These are phyloP conservation scores for Chytriomyces hyalinus DNA, from an alignment of 192 early-diverging fungal species.

Conservation along the genomic window DNA sequence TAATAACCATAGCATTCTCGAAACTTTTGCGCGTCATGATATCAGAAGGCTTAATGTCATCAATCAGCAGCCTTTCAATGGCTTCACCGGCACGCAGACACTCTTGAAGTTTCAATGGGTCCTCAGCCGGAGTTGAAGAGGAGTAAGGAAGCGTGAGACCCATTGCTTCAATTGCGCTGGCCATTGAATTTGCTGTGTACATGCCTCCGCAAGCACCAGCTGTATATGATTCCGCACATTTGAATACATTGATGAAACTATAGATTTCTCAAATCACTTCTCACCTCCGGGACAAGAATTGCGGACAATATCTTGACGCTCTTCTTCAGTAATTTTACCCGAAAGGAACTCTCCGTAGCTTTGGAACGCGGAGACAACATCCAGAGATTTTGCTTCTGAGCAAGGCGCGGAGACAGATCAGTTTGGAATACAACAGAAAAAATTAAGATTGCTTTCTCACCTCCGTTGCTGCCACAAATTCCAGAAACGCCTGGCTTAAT, in stretches of 20 bases:
- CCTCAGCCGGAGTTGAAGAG: conserved; percentile 91
- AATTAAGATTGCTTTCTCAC: neutral
- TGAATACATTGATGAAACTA: too few relatives aligned
- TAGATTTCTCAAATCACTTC: neutral
- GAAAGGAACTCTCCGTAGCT: conserved; percentile 91
- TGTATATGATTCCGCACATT: neutral
- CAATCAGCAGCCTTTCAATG: conserved; percentile 87
- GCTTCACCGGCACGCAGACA: conserved; percentile 82
- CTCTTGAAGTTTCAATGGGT: conserved; percentile 87
- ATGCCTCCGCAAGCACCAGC: conserved; percentile 99
- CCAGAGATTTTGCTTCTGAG: conserved; percentile 51
- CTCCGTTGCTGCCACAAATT: conserved; percentile 45
- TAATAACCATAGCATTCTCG: conserved; percentile 94
- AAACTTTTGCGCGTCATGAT: conserved; percentile 96
- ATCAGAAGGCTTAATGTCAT: conserved; percentile 91
- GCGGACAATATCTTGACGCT: conserved; percentile 66
- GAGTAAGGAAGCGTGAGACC: conserved; percentile 97
- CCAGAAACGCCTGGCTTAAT: conserved; percentile 73
- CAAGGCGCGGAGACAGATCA: neutral
- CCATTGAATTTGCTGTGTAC: conserved; percentile 99
- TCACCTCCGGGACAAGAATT: conserved; percentile 65
- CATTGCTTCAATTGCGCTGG: conserved; percentile 94
- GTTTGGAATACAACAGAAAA: neutral
- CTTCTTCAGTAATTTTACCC: conserved; percentile 87
- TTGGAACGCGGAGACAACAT: conserved; percentile 98